Conservation (phyloP, 768 basidiomycete species). For the Suillus alpinus region DNA sequence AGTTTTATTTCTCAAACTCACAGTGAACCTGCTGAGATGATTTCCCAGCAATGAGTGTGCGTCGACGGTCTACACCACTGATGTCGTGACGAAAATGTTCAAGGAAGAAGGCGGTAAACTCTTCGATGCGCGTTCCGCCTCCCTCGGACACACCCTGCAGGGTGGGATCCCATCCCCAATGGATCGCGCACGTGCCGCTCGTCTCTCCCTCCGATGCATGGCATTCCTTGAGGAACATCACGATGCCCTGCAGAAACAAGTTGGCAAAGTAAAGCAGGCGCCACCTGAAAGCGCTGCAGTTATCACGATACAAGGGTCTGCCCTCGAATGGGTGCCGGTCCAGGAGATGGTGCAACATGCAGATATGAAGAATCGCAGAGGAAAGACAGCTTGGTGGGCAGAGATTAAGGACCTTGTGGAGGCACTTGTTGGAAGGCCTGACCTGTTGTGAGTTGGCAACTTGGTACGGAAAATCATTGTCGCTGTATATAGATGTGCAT, state of each 20-base stretch:
- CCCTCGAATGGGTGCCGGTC: constrained; percentile 80
- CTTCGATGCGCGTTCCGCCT: constrained; percentile 95
- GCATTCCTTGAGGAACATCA: constrained; percentile 88
- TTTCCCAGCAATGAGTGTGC: constrained; percentile 74
- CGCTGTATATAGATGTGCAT: neutral
- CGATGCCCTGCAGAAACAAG: constrained; percentile 47
- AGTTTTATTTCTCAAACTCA: constrained; percentile 20
- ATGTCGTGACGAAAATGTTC: constrained; percentile 89
- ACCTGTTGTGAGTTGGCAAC: constrained; percentile 38
- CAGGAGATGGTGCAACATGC: constrained; percentile 81
- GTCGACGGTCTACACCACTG: constrained; percentile 87
- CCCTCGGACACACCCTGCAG: constrained; percentile 94
- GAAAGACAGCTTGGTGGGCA: constrained; percentile 78
- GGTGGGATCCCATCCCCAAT: constrained; percentile 94
- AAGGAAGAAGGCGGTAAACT: constrained; percentile 90
- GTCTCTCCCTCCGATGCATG: constrained; percentile 91
- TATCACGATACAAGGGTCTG: constrained; percentile 86
- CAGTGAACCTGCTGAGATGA: neutral
- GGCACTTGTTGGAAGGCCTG: constrained; percentile 63
- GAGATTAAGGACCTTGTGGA: constrained; percentile 69
- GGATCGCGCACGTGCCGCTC: constrained; percentile 88
- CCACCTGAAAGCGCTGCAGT: constrained; percentile 73
- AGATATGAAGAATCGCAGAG: constrained; percentile 88
- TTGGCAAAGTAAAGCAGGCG: constrained; percentile 52
- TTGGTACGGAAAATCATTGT: neutral